Conservation (phyloP, 441 rosid genomes). For the Pelargonium australe region DNA sequence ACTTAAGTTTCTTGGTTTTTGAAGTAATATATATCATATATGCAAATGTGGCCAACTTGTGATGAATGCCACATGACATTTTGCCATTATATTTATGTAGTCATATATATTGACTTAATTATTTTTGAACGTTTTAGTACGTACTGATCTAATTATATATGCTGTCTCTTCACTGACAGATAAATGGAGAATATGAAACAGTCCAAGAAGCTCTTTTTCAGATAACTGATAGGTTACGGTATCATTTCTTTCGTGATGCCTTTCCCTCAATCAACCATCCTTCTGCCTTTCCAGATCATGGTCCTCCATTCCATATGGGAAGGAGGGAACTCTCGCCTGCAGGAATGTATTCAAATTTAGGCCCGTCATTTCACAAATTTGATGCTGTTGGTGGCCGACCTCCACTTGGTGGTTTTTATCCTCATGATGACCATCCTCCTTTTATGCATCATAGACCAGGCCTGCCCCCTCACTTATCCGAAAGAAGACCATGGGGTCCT, state of each 20-base stretch:
- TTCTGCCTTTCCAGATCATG: slow-evolving; percentile 45
- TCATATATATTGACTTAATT: neutral
- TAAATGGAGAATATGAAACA: slow-evolving; percentile 57
- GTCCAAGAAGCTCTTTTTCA: slow-evolving; percentile 68
- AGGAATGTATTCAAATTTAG: slow-evolving; percentile 32
- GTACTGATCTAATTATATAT: slow-evolving; percentile 11
- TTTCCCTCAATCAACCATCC: slow-evolving; percentile 46
- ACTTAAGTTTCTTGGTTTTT: neutral
- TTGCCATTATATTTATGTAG: neutral
- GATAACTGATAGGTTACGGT: slow-evolving; percentile 57
- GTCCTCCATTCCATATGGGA: slow-evolving; percentile 51
- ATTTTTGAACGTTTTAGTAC: slow-evolving; percentile 1
- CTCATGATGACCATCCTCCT: slow-evolving; percentile 45
- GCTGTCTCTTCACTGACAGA: slow-evolving; percentile 29
- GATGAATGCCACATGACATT: neutral
- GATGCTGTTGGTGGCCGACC: slow-evolving; percentile 53
- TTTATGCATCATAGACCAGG: slow-evolving; percentile 50
- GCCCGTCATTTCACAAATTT: slow-evolving; percentile 46
- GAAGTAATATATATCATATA: neutral
- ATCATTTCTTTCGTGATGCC: slow-evolving; percentile 54
- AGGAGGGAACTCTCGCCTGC: slow-evolving; percentile 68
- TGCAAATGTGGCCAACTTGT: neutral
- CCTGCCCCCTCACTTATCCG: slow-evolving; percentile 43
- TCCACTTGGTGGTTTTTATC: slow-evolving; percentile 43
- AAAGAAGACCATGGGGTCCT: slow-evolving; percentile 63